A percentile compares a stretch with the other conserved stretches of the same genome.
These are phyloP conservation scores for Exophiala calicioides DNA, from an alignment of 2,329 filamentous ascomycete species.

Conservation along the genomic window DNA sequence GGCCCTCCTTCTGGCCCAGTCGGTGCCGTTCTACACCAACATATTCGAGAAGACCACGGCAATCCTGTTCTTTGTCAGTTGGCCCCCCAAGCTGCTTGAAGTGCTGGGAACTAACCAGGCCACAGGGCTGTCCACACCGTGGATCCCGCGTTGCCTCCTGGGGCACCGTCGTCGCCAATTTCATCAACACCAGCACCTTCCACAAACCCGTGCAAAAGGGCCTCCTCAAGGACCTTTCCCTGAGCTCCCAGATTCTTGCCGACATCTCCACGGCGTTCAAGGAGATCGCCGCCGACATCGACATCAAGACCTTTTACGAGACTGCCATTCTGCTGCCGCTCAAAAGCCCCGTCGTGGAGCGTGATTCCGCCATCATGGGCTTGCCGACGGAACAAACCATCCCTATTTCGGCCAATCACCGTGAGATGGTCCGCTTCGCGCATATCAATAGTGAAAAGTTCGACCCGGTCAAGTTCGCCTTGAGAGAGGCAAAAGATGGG, in stretches of 20 bases:
- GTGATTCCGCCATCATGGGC: constrained; percentile 6
- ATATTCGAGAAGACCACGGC: too few relatives aligned
- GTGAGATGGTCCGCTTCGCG: constrained; percentile 2
- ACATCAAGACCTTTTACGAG: constrained; percentile 9
- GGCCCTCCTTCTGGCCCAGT: not conserved
- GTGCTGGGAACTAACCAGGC: too few relatives aligned
- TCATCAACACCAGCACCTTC: too few relatives aligned
- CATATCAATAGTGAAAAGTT: constrained; percentile 8
- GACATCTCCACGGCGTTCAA: constrained; percentile 9
- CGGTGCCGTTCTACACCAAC: not conserved
- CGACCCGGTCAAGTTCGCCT: constrained; percentile 2
- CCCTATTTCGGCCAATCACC: constrained; percentile 8
- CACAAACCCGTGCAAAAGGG: too few relatives aligned
- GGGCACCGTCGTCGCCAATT: too few relatives aligned
- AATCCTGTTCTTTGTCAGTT: too few relatives aligned
- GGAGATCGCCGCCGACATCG: constrained; percentile 1
- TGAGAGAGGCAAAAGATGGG: too few relatives aligned
- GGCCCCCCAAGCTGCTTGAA: too few relatives aligned
- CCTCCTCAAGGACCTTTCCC: not conserved
- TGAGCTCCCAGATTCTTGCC: too few relatives aligned
- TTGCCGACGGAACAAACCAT: constrained; percentile 3
- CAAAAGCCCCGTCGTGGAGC: constrained; percentile 7
- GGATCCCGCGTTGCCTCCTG: too few relatives aligned
- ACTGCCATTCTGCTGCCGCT: constrained; percentile 7
- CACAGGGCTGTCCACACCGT: too few relatives aligned